Base-by-base conservation (phyloP, 164 flowering plant genomes). In the Chimonanthus salicifolius region DNA sequence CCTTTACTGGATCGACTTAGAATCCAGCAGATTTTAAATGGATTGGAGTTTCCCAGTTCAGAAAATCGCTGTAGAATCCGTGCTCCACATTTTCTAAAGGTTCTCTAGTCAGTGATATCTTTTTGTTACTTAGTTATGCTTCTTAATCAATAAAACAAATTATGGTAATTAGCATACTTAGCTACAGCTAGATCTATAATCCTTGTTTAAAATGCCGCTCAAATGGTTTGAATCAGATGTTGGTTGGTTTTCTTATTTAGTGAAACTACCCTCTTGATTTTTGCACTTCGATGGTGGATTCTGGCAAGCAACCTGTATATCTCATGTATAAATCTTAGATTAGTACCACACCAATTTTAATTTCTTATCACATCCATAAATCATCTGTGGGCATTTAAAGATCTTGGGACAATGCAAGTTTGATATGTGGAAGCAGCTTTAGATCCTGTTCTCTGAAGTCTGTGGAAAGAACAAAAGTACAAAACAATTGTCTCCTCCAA, bases 81-180 rank as follows among this genome's bases (percentile, higher is more conserved):
- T 64, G 96, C 85, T 4, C 89, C 99, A 43, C 87, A 78, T 84
- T 91, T 87, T 85, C 82, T 93, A 71, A 88, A 89, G 98, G 98
- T 94, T 58, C 75, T 78, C 71, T 68, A 66, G 68, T 70, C 20
- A 79, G 73, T 64, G 70, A 77, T 74, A 71, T 71, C 50, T 58
- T 54, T 70, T 71, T 71, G 48, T 43, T 78, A 62, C 62, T 75
- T 64, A 21, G 33, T 68, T 68, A 20, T n/a, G 47, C 70, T 47
- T 16, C 15, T 48, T 1, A 33, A 33, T 33, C 33, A 33, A 33
- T 33, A 33, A 33, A 33, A 33, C 33, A 54, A 54, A 8, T 11
- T 11, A 15, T 54, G n/a, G 60, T 54, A 33, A 33, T 33, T 33
- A 33, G 33, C 33, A 33, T 33, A 33, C 33, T 33, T 33, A 33